Evolutionary conservation across 306 rosid genomes (phyloP).

Genomic region (Abrus precatorius): DNA sequence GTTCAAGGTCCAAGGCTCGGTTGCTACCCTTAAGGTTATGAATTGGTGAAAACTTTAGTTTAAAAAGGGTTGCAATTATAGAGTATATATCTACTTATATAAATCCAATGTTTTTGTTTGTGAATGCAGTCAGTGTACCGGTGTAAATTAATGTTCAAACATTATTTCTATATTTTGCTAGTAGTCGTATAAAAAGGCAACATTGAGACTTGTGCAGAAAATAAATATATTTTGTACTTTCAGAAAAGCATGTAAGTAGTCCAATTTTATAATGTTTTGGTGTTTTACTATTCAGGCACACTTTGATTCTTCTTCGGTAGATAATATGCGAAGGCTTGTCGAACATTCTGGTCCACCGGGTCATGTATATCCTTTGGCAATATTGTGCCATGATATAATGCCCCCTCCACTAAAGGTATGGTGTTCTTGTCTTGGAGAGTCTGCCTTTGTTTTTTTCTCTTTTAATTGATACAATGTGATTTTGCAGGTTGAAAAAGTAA

Average conservation of each 20-base stretch:
- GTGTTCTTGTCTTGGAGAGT: conserved; percentile 44
- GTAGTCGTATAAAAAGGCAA: conserved; percentile 22
- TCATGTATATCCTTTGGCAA: conserved; percentile 87
- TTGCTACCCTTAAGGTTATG: neutral
- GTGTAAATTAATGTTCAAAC: conserved; percentile 2
- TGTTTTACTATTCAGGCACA: conserved; percentile 81
- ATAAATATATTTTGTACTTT: neutral
- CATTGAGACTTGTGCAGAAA: conserved; percentile 10
- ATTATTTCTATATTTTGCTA: conserved; percentile 17
- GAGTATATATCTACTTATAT: conserved; percentile 16
- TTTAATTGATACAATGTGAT: conserved; percentile 37
- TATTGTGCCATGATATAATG: conserved; percentile 91
- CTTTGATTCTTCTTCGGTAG: conserved; percentile 90
- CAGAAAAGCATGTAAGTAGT: no score
- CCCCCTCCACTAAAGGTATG: conserved; percentile 89
- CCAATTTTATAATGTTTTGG: conserved; percentile 51
- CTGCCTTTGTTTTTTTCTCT: conserved; percentile 38
- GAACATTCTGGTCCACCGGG: conserved; percentile 90
- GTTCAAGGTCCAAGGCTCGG: neutral
- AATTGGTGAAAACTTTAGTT: neutral
- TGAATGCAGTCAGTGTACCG: conserved; percentile 16
- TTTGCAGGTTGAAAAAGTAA: conserved; percentile 85
- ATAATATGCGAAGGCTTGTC: conserved; percentile 90
- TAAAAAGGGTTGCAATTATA: neutral
- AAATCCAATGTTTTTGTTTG: conserved; percentile 13